Percentiles rank a stretch among this genome's conserved stretches.
Conservation (phyloP, 2,329 filamentous ascomycete species). For the Pseudogymnoascus sp. region DNA sequence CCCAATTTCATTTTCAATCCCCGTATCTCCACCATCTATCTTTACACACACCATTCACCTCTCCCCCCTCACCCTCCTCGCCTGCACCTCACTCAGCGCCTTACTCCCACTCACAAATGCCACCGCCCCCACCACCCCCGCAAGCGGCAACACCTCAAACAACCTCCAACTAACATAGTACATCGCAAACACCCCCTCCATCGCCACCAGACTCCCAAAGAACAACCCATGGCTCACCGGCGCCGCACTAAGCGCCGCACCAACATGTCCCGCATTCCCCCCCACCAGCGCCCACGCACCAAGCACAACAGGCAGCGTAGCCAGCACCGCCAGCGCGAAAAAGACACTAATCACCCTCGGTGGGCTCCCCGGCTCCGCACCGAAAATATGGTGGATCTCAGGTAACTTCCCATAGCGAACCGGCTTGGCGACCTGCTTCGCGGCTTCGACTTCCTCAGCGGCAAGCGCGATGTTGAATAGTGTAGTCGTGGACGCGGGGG, state of each 20-base stretch:
- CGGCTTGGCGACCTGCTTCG: slow-evolving; percentile 51
- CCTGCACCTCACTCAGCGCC: slow-evolving; percentile 88
- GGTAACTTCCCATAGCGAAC: slow-evolving; percentile 76
- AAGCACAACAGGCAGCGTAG: slow-evolving; percentile 66
- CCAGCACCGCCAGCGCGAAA: slow-evolving; percentile 67
- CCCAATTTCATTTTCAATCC: background rate
- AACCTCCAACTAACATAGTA: slow-evolving; percentile 92
- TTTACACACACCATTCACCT: slow-evolving; percentile 26
- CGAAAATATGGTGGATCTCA: slow-evolving; percentile 90
- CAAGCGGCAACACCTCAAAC: slow-evolving; percentile 77
- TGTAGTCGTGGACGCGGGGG: slow-evolving; percentile 57
- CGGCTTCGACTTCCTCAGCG: slow-evolving; percentile 52
- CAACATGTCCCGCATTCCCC: slow-evolving; percentile 72
- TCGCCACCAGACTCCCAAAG: slow-evolving; percentile 75
- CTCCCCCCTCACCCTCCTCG: slow-evolving; percentile 70
- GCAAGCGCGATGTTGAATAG: slow-evolving; percentile 67
- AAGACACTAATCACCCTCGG: slow-evolving; percentile 70
- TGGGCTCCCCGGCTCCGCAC: slow-evolving; percentile 68
- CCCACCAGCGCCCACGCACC: slow-evolving; percentile 73
- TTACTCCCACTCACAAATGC: slow-evolving; percentile 82
- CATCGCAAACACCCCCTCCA: slow-evolving; percentile 89
- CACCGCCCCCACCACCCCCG: slow-evolving; percentile 58
- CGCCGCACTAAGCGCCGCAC: slow-evolving; percentile 65
- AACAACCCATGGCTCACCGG: slow-evolving; percentile 79
- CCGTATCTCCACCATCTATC: background rate